These are phyloP conservation scores for Dicorynia guianensis DNA, from an alignment of 306 rosid genomes.

Conservation along the genomic window DNA sequence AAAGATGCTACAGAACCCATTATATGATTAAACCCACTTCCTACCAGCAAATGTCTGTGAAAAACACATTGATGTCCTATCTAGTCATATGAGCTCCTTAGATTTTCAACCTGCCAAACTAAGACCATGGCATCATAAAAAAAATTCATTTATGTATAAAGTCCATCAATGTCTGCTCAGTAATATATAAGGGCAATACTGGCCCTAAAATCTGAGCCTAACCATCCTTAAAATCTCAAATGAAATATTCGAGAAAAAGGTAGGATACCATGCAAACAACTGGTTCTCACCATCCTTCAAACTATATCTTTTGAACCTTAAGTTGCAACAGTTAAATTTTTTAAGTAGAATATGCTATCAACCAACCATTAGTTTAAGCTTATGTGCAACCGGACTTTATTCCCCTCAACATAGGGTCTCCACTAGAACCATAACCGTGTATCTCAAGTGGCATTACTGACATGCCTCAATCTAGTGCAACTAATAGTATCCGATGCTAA, in stretches of 20 bases:
- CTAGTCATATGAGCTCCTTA: neutral
- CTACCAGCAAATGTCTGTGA: neutral
- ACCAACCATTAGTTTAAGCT: constrained; percentile 1
- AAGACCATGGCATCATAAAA: neutral
- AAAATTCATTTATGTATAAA: too few species aligned
- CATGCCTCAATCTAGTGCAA: constrained; percentile 3
- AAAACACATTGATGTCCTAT: neutral
- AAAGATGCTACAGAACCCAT: neutral
- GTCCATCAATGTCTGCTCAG: neutral
- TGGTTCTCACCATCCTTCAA: neutral
- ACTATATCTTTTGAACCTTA: neutral
- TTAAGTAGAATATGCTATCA: constrained; percentile 16
- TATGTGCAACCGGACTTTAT: constrained; percentile 6
- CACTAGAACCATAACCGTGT: constrained; percentile 16
- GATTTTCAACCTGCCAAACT: neutral
- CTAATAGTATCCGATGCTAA: constrained; percentile 3
- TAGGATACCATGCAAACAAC: neutral
- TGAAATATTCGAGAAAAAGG: neutral
- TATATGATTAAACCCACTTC: neutral
- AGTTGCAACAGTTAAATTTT: neutral
- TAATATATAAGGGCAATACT: neutral
- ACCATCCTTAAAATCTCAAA: constrained; percentile 7
- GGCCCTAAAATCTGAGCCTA: neutral
- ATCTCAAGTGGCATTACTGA: constrained; percentile 26
- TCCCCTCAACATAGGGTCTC: constrained; percentile 10